phyloP scores from a whole-genome alignment of 495 filamentous ascomycete genomes.

The Glarea lozoyensis region DNA sequence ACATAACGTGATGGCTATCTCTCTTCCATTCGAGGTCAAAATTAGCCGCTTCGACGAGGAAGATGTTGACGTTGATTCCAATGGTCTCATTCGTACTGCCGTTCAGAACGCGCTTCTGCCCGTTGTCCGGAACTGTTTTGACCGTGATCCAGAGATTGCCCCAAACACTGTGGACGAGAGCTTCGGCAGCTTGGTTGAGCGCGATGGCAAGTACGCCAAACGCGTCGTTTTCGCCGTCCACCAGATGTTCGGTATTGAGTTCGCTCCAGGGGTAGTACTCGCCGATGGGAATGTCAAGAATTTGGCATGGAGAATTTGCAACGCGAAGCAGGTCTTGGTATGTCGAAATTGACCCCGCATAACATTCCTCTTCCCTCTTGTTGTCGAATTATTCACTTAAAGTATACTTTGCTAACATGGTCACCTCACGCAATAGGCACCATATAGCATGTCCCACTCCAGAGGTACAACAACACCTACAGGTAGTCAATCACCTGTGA shows the following conservation, averaged over 20 bases:
- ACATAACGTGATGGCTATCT: slow-evolving; percentile 95
- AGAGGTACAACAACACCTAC: no score
- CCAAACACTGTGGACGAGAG: slow-evolving; percentile 70
- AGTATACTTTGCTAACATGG: slow-evolving; percentile 1
- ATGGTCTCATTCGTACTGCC: slow-evolving; percentile 40
- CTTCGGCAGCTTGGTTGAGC: slow-evolving; percentile 74
- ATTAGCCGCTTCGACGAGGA: slow-evolving; percentile 69
- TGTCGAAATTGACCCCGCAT: slow-evolving; percentile 25
- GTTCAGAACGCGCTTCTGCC: slow-evolving; percentile 74
- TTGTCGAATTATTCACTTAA: not conserved
- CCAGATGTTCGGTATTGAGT: slow-evolving; percentile 97
- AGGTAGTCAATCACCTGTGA: no score
- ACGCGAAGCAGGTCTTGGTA: slow-evolving; percentile 90
- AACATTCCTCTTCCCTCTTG: slow-evolving; percentile 10
- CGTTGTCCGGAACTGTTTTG: slow-evolving; percentile 83
- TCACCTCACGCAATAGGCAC: slow-evolving; percentile 35
- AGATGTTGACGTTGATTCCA: slow-evolving; percentile 42
- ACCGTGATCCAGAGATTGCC: slow-evolving; percentile 85
- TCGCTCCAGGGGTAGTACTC: slow-evolving; percentile 84
- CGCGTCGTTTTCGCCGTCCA: slow-evolving; percentile 88
- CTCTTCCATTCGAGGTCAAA: slow-evolving; percentile 83
- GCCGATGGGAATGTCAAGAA: slow-evolving; percentile 89
- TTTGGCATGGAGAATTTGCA: slow-evolving; percentile 89
- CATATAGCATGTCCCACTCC: slow-evolving; percentile 60
- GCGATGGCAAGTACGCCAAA: slow-evolving; percentile 80